A percentile compares a stretch with the other conserved stretches of the same genome.
phyloP scores from a whole-genome alignment of 2,329 filamentous ascomycete genomes.

The Esteya vermicola region DNA sequence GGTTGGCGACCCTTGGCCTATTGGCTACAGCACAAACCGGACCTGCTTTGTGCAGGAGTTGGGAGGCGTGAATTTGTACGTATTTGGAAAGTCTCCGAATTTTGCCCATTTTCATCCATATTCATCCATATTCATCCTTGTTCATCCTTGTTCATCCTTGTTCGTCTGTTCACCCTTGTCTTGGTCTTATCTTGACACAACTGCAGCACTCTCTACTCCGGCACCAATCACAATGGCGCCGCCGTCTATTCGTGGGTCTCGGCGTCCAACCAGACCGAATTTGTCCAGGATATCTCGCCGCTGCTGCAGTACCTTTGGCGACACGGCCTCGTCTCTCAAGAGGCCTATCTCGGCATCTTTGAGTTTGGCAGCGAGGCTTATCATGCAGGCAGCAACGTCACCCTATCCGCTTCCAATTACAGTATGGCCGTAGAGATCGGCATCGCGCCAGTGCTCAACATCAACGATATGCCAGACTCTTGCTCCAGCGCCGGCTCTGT shows the following conservation, averaged over 20 bases:
- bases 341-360: not conserved
- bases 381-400: not conserved
- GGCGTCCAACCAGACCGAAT: not conserved
- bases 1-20: not conserved
- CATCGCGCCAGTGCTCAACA: not conserved
- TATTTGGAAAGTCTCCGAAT: no score
- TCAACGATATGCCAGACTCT: not conserved
- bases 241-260: slow-evolving; percentile 3
- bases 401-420: slow-evolving; percentile 1
- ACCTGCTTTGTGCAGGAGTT: not conserved
- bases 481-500: not conserved
- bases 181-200: not conserved
- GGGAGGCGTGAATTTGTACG: not conserved
- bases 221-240: not conserved
- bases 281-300: slow-evolving; percentile 1
- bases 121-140: no score
- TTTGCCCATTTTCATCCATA: no score
- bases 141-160: not conserved
- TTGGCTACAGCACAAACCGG: not conserved
- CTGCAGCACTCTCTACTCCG: not conserved
- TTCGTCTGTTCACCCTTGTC: not conserved
- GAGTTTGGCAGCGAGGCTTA: slow-evolving; percentile 3
- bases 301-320: slow-evolving; percentile 5
- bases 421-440: not conserved
- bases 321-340: not conserved